Conservation (phyloP, 2,329 filamentous ascomycete species). For the Ophiostoma novo-ulmi region DNA sequence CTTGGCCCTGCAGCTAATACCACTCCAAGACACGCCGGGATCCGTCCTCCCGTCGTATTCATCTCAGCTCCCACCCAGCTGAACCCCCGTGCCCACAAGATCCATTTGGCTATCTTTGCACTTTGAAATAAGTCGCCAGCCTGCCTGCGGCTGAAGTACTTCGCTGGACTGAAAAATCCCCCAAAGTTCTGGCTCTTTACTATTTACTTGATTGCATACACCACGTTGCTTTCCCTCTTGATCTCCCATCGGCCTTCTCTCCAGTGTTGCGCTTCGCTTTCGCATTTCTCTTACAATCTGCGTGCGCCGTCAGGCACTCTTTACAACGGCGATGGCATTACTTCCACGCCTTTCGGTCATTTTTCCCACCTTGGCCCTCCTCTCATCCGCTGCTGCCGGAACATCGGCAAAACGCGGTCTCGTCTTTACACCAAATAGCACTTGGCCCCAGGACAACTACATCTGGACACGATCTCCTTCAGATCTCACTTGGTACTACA, state of each 20-base stretch:
- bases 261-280: background rate
- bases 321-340: background rate
- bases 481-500: conserved; percentile 79
- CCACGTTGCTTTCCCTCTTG: background rate
- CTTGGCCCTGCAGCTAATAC: conserved; percentile 4
- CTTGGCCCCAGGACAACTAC: conserved; percentile 56
- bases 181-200: background rate
- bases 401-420: conserved; percentile 65
- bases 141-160: background rate
- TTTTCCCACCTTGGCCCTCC: background rate
- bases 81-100: background rate
- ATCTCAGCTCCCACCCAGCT: conserved; percentile 8
- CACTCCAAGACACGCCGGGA: background rate
- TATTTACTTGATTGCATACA: background rate
- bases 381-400: conserved; percentile 29
- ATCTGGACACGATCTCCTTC: conserved; percentile 56
- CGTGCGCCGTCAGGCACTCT: background rate
- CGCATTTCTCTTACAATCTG: background rate
- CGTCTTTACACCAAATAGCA: conserved; percentile 56
- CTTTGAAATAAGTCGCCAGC: background rate
- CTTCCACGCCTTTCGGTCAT: background rate
- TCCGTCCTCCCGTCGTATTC: background rate
- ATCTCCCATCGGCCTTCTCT: background rate
- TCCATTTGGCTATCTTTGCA: background rate
- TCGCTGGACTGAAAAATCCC: background rate